phyloP scores from a whole-genome alignment of 2,329 filamentous ascomycete species.

The Hypomyces rosellus region DNA sequence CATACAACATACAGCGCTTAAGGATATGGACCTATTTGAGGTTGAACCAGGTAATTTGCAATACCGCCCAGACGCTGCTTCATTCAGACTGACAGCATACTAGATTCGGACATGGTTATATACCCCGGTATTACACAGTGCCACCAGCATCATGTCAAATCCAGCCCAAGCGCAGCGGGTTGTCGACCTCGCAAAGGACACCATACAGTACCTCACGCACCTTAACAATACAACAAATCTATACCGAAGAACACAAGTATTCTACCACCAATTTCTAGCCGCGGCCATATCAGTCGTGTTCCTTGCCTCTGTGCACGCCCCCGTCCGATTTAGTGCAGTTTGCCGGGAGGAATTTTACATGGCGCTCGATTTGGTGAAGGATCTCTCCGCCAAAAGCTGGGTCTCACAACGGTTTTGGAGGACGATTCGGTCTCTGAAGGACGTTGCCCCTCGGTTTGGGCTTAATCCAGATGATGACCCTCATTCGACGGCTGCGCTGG shows the following conservation, averaged over 20 bases:
- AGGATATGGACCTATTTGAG: slow-evolving; percentile 80
- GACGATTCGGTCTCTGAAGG: slow-evolving; percentile 63
- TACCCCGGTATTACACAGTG: slow-evolving; percentile 78
- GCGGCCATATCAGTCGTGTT: slow-evolving; percentile 71
- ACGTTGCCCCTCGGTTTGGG: slow-evolving; percentile 64
- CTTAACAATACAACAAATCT: slow-evolving; percentile 67
- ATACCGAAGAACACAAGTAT: slow-evolving; percentile 65
- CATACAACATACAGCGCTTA: slow-evolving; percentile 64
- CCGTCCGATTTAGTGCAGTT: slow-evolving; percentile 59
- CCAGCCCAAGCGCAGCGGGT: slow-evolving; percentile 65
- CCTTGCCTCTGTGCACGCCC: slow-evolving; percentile 68
- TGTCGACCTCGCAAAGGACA: slow-evolving; percentile 70
- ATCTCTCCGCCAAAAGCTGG: slow-evolving; percentile 64
- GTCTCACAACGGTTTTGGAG: slow-evolving; percentile 69
- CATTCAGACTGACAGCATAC: slow-evolving; percentile 5
- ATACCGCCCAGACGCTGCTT: background rate
- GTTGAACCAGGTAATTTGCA: slow-evolving; percentile 59
- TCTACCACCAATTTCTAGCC: slow-evolving; percentile 75
- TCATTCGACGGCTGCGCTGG: slow-evolving; percentile 46
- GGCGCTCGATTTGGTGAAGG: slow-evolving; percentile 67
- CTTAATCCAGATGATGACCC: slow-evolving; percentile 44
- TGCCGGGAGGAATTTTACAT: slow-evolving; percentile 75
- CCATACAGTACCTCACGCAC: slow-evolving; percentile 63
- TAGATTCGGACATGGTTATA: slow-evolving; percentile 80
- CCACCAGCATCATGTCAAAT: slow-evolving; percentile 75